phyloP scores from a whole-genome alignment of 768 basidiomycete genomes.

The Phaeolepiota aurea region DNA sequence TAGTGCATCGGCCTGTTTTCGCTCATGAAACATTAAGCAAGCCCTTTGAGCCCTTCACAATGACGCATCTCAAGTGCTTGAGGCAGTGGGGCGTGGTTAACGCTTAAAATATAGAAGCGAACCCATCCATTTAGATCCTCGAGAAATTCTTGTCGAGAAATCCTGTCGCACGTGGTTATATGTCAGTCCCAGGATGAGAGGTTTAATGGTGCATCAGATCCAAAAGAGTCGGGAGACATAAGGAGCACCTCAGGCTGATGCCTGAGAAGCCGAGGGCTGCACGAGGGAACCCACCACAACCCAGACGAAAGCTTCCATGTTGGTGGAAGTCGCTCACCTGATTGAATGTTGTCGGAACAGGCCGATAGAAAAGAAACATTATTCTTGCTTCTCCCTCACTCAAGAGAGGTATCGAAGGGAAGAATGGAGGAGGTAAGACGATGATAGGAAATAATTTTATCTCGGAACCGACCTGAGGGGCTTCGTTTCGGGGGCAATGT shows the following conservation, averaged over 20 bases:
- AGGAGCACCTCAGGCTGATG: neutral
- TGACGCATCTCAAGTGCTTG: no score
- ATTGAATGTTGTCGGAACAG: constrained; percentile 7
- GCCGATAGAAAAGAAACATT: constrained; percentile 9
- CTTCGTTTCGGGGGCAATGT: constrained; percentile 9
- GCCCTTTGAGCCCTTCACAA: no score
- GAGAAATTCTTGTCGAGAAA: no score
- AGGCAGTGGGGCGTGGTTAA: no score
- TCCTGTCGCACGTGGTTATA: no score
- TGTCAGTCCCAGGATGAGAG: no score
- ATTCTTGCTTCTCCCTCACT: constrained; percentile 3
- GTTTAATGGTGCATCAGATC: no score
- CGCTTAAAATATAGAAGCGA: no score
- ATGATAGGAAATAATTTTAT: constrained; percentile 5
- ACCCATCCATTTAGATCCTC: no score
- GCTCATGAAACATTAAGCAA: no score
- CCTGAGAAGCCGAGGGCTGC: neutral
- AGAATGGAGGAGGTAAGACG: constrained; percentile 2
- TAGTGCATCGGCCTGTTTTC: no score
- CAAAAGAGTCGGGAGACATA: neutral
- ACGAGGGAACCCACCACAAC: neutral
- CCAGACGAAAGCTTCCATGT: neutral
- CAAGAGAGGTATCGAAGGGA: no score
- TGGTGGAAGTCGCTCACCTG: neutral
- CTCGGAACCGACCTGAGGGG: constrained; percentile 11